These are phyloP conservation scores for Gracilaria gracilis DNA, from an alignment of 23 red algal species.

Conservation along the genomic window DNA sequence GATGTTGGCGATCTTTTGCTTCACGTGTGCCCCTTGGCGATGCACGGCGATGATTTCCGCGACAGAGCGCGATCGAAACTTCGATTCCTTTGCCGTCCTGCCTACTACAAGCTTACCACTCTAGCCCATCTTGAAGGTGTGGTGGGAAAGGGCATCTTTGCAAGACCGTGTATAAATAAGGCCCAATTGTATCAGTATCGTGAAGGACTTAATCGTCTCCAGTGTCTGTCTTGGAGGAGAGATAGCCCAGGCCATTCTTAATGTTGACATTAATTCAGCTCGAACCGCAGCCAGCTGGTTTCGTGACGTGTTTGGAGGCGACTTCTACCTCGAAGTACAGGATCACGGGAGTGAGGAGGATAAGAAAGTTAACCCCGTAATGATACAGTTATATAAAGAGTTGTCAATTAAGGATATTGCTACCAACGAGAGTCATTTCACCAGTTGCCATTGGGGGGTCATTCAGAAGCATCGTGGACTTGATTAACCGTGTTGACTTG, in stretches of 20 bases:
- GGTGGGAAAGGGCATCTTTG: conserved; percentile 80
- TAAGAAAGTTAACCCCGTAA: conserved; percentile 68
- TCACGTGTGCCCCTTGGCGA: conserved; percentile 60
- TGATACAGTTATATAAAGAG: conserved; percentile 63
- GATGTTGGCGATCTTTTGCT: conserved; percentile 69
- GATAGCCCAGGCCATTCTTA: conserved; percentile 79
- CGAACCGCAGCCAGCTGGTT: conserved; percentile 85
- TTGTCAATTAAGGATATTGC: conserved; percentile 84
- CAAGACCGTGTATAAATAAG: conserved; percentile 92
- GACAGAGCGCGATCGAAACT: conserved; percentile 61
- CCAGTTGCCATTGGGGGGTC: conserved; percentile 59
- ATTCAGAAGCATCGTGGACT: conserved; percentile 74
- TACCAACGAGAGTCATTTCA: conserved; percentile 98
- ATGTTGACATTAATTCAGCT: conserved; percentile 69
- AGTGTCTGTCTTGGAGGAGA: conserved; percentile 91
- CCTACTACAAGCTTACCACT: conserved; percentile 86
- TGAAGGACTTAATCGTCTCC: conserved; percentile 91
- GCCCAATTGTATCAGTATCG: conserved; percentile 80
- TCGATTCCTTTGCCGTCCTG: conserved; percentile 53
- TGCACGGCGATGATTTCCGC: conserved; percentile 84
- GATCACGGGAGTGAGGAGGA: conserved; percentile 90
- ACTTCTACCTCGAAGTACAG: conserved; percentile 97
- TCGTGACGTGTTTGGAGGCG: conserved; percentile 89
- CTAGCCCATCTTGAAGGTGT: conserved; percentile 85
- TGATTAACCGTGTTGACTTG: conserved; percentile 75